Conservation (phyloP, 257 asterid genomes). For the Capsicum baccatum region DNA sequence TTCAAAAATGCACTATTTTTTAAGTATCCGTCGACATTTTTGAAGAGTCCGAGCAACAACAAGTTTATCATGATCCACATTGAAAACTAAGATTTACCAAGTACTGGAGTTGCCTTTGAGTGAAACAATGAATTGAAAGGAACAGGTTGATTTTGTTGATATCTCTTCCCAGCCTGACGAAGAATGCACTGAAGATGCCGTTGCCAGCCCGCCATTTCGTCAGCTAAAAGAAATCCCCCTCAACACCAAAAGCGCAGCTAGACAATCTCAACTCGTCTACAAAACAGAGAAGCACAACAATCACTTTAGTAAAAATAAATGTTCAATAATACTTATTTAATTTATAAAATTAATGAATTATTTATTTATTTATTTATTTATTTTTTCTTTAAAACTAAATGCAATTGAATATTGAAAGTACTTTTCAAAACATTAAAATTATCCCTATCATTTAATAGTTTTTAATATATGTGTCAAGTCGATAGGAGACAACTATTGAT, state of each 20-base stretch:
- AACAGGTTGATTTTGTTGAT: slow-evolving; percentile 46
- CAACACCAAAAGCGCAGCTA: slow-evolving; percentile 12
- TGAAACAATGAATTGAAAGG: slow-evolving; percentile 52
- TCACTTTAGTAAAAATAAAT: not conserved
- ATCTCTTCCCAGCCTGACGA: slow-evolving; percentile 67
- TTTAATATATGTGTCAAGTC: too few relatives aligned
- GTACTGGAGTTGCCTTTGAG: slow-evolving; percentile 55
- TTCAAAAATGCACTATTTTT: too few relatives aligned
- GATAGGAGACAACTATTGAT: too few relatives aligned
- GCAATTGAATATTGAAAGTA: too few relatives aligned
- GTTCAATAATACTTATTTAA: too few relatives aligned
- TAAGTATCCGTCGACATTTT: too few relatives aligned
- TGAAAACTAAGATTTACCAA: slow-evolving; percentile 50
- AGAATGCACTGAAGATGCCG: slow-evolving; percentile 65
- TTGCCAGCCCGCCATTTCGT: slow-evolving; percentile 76
- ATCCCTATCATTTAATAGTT: too few relatives aligned
- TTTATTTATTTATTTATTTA: too few relatives aligned
- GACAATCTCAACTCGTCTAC: not conserved
- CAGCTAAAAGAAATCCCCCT: slow-evolving; percentile 30
- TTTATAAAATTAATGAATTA: too few relatives aligned
- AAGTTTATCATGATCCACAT: not conserved
- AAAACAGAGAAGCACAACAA: not conserved
- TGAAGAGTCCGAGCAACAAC: not conserved
- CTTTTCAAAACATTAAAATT: too few relatives aligned
- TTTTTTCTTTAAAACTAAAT: too few relatives aligned